A percentile compares a stretch with the other conserved stretches of the same genome.
phyloP scores from a whole-genome alignment of 805 yeast genomes.

The Myxozyma neotropica region DNA sequence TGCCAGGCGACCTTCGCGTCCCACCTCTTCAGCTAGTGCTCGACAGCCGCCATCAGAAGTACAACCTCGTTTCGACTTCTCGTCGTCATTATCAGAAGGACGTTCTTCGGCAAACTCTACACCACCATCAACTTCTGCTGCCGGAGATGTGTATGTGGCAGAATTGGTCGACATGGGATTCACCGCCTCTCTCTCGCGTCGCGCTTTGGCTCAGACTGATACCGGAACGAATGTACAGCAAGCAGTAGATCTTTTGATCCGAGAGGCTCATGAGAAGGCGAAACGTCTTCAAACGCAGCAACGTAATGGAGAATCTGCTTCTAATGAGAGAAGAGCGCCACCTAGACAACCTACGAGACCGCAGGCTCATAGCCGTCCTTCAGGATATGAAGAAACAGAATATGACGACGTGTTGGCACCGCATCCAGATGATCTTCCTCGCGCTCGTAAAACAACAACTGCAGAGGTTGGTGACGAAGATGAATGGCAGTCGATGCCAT shows the following conservation, averaged over 20 bases:
- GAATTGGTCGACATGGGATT: constrained; percentile 82
- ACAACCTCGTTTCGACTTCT: neutral
- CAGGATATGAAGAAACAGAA: neutral
- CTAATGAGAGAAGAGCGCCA: neutral
- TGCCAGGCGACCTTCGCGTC: neutral
- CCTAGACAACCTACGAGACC: neutral
- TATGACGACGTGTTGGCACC: constrained; percentile 11
- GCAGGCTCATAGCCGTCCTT: neutral
- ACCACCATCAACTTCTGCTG: constrained; percentile 7
- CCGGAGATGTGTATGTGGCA: constrained; percentile 52
- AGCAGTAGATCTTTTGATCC: constrained; percentile 70
- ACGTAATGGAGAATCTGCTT: neutral
- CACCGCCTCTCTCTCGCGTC: constrained; percentile 57
- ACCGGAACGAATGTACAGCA: constrained; percentile 60
- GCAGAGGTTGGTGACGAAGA: constrained; percentile 2
- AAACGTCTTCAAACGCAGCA: constrained; percentile 24
- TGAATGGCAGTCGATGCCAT: constrained; percentile 31
- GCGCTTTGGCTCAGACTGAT: constrained; percentile 57
- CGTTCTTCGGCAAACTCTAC: constrained; percentile 5
- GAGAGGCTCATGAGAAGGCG: constrained; percentile 53
- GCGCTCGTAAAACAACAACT: neutral
- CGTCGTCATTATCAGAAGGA: neutral
- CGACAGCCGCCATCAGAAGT: neutral
- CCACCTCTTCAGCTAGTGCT: constrained; percentile 4
- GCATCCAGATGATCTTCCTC: constrained; percentile 8